Conservation (phyloP, 2,329 filamentous ascomycete species). For the Periconia digitata region DNA sequence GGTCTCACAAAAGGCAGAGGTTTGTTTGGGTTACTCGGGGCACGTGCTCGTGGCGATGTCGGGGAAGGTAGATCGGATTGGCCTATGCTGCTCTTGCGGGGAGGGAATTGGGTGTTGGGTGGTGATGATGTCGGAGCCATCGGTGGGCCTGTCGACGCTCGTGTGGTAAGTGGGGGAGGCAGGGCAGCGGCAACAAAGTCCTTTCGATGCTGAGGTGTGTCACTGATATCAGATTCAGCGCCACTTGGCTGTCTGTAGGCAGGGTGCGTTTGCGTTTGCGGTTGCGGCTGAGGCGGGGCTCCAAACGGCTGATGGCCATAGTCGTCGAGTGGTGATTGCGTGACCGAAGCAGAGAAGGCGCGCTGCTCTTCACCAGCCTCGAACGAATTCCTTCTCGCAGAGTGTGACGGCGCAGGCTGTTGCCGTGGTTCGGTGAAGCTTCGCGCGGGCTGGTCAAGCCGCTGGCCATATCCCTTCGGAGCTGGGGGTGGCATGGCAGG, state of each 20-base stretch:
- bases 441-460: constrained; percentile 27
- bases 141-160: constrained; percentile 43
- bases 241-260: constrained; percentile 24
- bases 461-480: constrained; percentile 46
- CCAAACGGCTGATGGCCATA: constrained; percentile 14
- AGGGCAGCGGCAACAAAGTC: constrained; percentile 58
- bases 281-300: constrained; percentile 10
- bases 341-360: constrained; percentile 47
- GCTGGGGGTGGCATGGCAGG: constrained; percentile 43
- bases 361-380: constrained; percentile 57
- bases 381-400: constrained; percentile 53
- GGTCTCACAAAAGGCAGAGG: constrained; percentile 68
- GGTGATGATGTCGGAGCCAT: constrained; percentile 25
- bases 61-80: constrained; percentile 37
- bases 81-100: constrained; percentile 64
- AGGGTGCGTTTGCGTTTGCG: constrained; percentile 5
- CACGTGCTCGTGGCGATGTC: constrained; percentile 28
- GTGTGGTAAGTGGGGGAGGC: constrained; percentile 52
- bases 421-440: constrained; percentile 46
- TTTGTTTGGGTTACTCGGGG: constrained; percentile 48
- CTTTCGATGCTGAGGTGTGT: constrained; percentile 43
- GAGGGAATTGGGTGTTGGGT: constrained; percentile 54
- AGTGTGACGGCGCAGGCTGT: constrained; percentile 26
- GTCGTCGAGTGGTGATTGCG: constrained; percentile 20
- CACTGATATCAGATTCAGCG: constrained; percentile 33